Evolutionary conservation across 129 eudicot genomes (phyloP).

Genomic region (Pseudognaphalium luteoalbum): DNA sequence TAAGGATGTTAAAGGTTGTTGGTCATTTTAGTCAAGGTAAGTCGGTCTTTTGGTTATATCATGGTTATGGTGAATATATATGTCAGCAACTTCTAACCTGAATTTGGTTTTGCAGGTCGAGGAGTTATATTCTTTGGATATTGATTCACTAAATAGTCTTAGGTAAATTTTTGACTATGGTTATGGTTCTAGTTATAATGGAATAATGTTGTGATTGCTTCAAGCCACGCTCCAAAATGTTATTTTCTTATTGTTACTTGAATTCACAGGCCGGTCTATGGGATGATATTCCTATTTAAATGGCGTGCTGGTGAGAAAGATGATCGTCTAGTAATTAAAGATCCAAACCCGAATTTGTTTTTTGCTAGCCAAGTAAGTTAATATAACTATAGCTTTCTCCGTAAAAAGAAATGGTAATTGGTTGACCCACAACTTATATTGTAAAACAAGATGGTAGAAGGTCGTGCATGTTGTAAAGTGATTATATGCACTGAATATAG

Average conservation of each 20-base stretch:
- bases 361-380: conserved; percentile 90
- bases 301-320: conserved; percentile 99
- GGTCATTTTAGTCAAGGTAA: neutral
- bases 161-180: conserved; percentile 44
- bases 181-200: conserved; percentile 8
- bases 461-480: neutral
- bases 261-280: conserved; percentile 82
- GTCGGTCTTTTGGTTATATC: conserved; percentile 8
- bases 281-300: conserved; percentile 86
- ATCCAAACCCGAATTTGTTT: conserved; percentile 88
- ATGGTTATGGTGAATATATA: conserved; percentile 9
- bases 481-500: neutral
- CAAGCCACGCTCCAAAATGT: neutral
- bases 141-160: conserved; percentile 78
- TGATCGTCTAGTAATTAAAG: conserved; percentile 86
- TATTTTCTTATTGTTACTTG: conserved; percentile 6
- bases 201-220: conserved; percentile 3
- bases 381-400: neutral
- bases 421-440: neutral
- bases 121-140: conserved; percentile 94
- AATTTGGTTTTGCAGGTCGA: conserved; percentile 65
- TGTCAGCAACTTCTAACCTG: conserved; percentile 2
- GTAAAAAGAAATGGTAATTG: neutral
- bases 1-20: neutral
- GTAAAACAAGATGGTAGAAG: neutral